Conservation (phyloP, 2,329 filamentous ascomycete species). For the Tricladium varicosporioides region DNA sequence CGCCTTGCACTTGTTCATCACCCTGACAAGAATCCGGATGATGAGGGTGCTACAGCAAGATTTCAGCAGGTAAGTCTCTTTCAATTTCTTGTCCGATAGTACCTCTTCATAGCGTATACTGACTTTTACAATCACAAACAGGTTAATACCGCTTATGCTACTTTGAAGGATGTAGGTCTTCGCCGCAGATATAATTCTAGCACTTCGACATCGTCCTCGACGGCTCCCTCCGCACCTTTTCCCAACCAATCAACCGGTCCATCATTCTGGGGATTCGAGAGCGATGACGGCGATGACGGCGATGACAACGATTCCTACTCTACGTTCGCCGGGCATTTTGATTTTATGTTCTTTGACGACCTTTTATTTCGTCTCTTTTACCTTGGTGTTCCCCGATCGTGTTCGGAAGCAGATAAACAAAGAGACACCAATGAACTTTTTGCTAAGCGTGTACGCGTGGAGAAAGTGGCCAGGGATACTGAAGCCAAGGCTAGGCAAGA, state of each 20-base stretch:
- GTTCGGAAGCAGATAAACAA: neutral
- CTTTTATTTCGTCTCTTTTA: too few species aligned
- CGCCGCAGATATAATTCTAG: neutral
- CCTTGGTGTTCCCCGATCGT: neutral
- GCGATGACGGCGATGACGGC: too few species aligned
- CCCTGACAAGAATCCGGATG: conserved; percentile 22
- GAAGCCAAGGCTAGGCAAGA: neutral
- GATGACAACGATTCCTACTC: too few species aligned
- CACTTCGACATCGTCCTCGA: neutral
- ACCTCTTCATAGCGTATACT: neutral
- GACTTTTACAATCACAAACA: neutral
- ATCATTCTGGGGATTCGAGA: too few species aligned
- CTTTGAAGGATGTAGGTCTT: neutral
- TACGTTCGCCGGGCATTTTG: too few species aligned
- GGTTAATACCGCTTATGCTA: neutral
- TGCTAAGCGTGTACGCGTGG: neutral
- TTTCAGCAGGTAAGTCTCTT: conserved; percentile 18
- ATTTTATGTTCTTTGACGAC: too few species aligned
- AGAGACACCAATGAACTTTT: neutral
- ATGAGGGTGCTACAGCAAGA: conserved; percentile 15
- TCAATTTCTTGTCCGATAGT: neutral
- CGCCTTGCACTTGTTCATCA: conserved; percentile 21
- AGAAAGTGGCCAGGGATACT: neutral
- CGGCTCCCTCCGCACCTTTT: neutral
- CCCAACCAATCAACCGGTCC: neutral